Conservation (phyloP, 257 asterid genomes). For the Salvia splendens region DNA sequence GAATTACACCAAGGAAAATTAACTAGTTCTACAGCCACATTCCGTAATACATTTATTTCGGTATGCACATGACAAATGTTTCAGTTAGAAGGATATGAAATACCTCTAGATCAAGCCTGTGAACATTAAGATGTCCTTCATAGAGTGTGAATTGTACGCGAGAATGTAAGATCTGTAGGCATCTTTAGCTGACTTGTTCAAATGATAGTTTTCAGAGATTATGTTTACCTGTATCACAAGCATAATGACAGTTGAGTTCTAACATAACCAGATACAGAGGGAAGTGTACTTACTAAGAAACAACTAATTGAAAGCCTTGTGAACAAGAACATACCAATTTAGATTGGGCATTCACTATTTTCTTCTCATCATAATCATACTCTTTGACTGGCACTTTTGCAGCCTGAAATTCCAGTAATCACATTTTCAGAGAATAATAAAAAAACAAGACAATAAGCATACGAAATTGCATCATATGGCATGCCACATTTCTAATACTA, state of each 20-base stretch:
- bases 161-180: conserved; percentile 86
- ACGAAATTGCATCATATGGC: neutral
- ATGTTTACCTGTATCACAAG: conserved; percentile 60
- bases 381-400: conserved; percentile 92
- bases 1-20: no score
- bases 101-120: conserved; percentile 87
- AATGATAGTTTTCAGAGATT: conserved; percentile 65
- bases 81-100: neutral
- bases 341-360: conserved; percentile 75
- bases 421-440: conserved; percentile 7
- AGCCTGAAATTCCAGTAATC: conserved; percentile 52
- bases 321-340: conserved; percentile 63
- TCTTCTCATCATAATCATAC: conserved; percentile 75
- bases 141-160: conserved; percentile 88
- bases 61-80: neutral
- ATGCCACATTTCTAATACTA: neutral
- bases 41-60: neutral
- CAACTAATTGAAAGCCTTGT: conserved; percentile 10
- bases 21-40: neutral
- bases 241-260: neutral
- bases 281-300: neutral
- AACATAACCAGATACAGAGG: neutral
- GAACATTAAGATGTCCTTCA: conserved; percentile 92
- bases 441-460: neutral
- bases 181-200: conserved; percentile 90